Evolutionary conservation across 768 basidiomycete genomes (phyloP), one percentile per base, ranked within the genome.

Genomic region (Panaeolus cyanescens): DNA sequence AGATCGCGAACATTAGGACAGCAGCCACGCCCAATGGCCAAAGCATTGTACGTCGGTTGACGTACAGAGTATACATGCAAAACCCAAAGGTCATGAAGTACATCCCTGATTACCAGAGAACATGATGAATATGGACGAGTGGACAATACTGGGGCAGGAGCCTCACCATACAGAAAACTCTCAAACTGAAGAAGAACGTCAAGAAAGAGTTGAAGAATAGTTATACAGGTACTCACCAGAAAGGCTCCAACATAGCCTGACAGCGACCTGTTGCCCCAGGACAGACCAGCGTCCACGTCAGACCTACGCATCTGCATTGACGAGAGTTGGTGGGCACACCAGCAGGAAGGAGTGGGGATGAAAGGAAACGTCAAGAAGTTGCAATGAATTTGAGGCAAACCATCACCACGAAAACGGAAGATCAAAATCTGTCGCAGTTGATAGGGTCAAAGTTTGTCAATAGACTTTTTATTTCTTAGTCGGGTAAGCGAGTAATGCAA

Each of bases 1-100:
- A 73, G 32, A 79, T 65, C 0, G 64, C 55, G 60, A 77, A 79
- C 76, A 79, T 79, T 54, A 68, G 36, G n/a, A 71, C 57, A 36
- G 75, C 72, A 39, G 69, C 71, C 30, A 71, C 17, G 34, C 77
- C 63, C 30, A 79, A 64, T 53, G 75, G 60, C 62, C 71, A 64
- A 55, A 74, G 75, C 1, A 70, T 60, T 0, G 58, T 53, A 30
- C 68, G 25, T 28, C 13, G 25, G 45, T 28, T 50, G 15, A 50
- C 45, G 45, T 25, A 50, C 22, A 50, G 22, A 13, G 19, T 28
- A 15, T 50, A 50, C 45, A 50, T 50, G 45, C 45, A 50, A n/a
- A 50, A 50, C 5, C 25, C 17, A 13, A 50, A 50, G 4, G 45
- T 50, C 45, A 50, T 30, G 25, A 50, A 50, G 25, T 50, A 50